These are phyloP conservation scores for Astrothelium macrocarpum DNA, from an alignment of 495 filamentous ascomycete species.

Conservation along the genomic window DNA sequence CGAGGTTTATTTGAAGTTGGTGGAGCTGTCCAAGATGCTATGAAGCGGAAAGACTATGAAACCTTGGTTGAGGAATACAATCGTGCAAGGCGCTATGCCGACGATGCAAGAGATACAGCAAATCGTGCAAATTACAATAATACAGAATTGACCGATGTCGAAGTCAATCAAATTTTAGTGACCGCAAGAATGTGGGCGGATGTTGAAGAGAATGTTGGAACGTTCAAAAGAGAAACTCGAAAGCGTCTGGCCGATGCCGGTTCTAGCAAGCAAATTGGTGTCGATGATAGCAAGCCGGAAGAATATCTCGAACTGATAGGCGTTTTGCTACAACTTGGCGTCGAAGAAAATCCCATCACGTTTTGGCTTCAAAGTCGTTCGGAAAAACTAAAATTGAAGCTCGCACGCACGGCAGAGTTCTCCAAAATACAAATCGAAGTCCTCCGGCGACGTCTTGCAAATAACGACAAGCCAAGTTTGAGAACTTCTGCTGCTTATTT, in stretches of 20 bases:
- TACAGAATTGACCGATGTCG: slow-evolving; percentile 52
- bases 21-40: slow-evolving; percentile 65
- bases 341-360: slow-evolving; percentile 93
- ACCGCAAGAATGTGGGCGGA: slow-evolving; percentile 93
- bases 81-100: slow-evolving; percentile 62
- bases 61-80: slow-evolving; percentile 75
- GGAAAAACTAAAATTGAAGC: slow-evolving; percentile 77
- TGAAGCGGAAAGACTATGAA: slow-evolving; percentile 84
- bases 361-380: slow-evolving; percentile 84
- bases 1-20: slow-evolving; percentile 73
- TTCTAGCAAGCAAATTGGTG: slow-evolving; percentile 35
- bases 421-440: slow-evolving; percentile 88
- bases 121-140: slow-evolving; percentile 40
- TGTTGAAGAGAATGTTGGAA: slow-evolving; percentile 70
- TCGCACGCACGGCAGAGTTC: slow-evolving; percentile 65
- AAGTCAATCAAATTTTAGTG: slow-evolving; percentile 75
- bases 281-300: slow-evolving; percentile 48
- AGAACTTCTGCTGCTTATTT: slow-evolving; percentile 63
- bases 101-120: slow-evolving; percentile 58
- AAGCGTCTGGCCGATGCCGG: slow-evolving; percentile 42
- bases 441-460: slow-evolving; percentile 66
- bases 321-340: slow-evolving; percentile 79
- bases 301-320: slow-evolving; percentile 85
- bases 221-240: slow-evolving; percentile 86
- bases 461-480: slow-evolving; percentile 56